A percentile compares a stretch with the other conserved stretches of the same genome.
Conservation (phyloP, 768 basidiomycete genomes). For the Phylloporus rhodoxanthus region DNA sequence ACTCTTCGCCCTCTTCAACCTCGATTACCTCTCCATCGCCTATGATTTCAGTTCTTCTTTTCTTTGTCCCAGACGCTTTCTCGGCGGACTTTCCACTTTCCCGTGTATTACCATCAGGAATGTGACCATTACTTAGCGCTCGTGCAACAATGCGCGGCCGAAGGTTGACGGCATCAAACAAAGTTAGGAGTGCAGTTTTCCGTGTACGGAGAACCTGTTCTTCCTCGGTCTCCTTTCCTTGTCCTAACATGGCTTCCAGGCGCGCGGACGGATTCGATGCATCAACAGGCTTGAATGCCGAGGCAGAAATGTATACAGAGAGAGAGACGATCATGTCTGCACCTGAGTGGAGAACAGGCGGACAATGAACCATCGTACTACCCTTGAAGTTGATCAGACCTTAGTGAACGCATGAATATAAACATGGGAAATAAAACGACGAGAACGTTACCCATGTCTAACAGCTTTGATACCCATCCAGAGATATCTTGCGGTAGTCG, state of each 20-base stretch:
- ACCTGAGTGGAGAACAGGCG: conserved; percentile 63
- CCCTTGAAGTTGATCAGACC: conserved; percentile 63
- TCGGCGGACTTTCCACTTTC: conserved; percentile 37
- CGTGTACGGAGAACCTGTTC: conserved; percentile 77
- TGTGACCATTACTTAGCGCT: conserved; percentile 25
- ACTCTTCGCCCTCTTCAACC: conserved; percentile 76
- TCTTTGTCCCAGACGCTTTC: conserved; percentile 35
- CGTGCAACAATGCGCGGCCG: conserved; percentile 52
- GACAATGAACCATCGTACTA: conserved; percentile 74
- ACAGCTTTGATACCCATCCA: conserved; percentile 65
- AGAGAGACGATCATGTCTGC: conserved; percentile 73
- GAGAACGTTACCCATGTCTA: conserved; percentile 54
- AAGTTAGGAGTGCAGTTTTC: conserved; percentile 62
- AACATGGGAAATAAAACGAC: neutral
- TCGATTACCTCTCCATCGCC: conserved; percentile 80
- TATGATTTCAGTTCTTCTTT: conserved; percentile 56
- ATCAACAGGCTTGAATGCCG: conserved; percentile 56
- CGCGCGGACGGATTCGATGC: conserved; percentile 28
- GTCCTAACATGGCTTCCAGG: conserved; percentile 49
- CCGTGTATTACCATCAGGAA: conserved; percentile 29
- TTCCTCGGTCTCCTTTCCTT: conserved; percentile 72
- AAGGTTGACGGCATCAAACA: conserved; percentile 72
- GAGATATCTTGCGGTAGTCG: conserved; percentile 65
- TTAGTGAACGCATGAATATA: conserved; percentile 21
- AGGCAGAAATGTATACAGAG: conserved; percentile 58